A percentile compares a stretch with the other conserved stretches of the same genome.
These are phyloP conservation scores for Cryoendolithus antarcticus DNA, from an alignment of 2,329 filamentous ascomycete genomes.

Conservation along the genomic window DNA sequence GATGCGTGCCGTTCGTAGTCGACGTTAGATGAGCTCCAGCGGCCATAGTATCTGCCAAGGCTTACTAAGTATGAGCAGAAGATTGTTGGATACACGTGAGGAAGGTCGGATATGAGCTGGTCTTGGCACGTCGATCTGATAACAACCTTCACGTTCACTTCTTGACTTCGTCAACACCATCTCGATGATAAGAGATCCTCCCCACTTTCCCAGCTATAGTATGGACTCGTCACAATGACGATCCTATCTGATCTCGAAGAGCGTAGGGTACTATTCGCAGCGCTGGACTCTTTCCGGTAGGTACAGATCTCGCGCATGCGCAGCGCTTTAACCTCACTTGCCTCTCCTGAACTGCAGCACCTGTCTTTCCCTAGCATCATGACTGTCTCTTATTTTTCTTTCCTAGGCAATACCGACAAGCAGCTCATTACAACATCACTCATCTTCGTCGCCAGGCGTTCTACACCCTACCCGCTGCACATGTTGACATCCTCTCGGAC, in stretches of 20 bases:
- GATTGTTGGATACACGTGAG: neutral
- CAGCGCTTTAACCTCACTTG: neutral
- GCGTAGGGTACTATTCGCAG: constrained; percentile 62
- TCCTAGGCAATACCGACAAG: constrained; percentile 53
- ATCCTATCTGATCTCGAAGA: constrained; percentile 64
- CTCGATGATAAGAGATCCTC: too few species aligned
- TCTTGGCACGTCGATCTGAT: too few species aligned
- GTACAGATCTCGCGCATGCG: constrained; percentile 18
- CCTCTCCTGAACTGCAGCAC: neutral
- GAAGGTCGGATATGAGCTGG: neutral
- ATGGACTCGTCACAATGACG: too few species aligned
- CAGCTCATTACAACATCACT: constrained; percentile 80
- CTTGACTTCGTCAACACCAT: too few species aligned
- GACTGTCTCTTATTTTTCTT: constrained; percentile 5
- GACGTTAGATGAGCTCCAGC: constrained; percentile 4
- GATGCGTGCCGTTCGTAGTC: constrained; percentile 16
- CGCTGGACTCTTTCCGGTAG: constrained; percentile 82
- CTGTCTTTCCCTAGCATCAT: neutral
- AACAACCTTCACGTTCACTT: too few species aligned
- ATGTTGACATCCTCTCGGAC: constrained; percentile 71
- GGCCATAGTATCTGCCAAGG: constrained; percentile 11
- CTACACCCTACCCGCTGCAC: constrained; percentile 72
- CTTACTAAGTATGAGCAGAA: too few species aligned
- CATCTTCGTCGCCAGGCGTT: constrained; percentile 85
- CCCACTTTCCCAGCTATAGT: too few species aligned